Base-by-base conservation (phyloP, 2,329 filamentous ascomycete species). In the Epichloe amarillans region DNA sequence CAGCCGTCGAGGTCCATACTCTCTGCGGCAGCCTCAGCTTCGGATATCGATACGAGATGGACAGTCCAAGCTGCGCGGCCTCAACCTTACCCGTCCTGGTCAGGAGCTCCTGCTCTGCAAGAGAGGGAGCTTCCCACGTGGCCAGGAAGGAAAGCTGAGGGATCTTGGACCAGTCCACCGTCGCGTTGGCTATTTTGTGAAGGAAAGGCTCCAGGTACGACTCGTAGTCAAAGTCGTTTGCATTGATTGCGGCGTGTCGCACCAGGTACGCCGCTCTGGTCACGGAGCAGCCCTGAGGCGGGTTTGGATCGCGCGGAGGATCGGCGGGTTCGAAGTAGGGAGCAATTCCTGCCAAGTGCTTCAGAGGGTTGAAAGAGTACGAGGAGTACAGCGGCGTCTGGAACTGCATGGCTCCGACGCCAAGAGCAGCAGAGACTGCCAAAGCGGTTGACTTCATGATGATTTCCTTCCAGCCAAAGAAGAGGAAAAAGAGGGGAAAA, bases 1-100 rank as follows among this genome's bases (percentile, higher is more conserved):
- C 79, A 0, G 81, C 80, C 0, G 79, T 82, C 6, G 77, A 80
- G 2, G 79, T 72, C 79, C 80, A 84, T 2, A 83, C 69, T 46
- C 72, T 73, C 53, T 69, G 67, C 0, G 80, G 80, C 5, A 73
- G 60, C 51, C 65, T 69, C 38, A 84, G 64, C 41, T 67, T 64
- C 0, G 75, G 74, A 57, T 84, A 84, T 46, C 79, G 70, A 58
- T 53, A 53, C 46, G 52, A 82, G 75, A 15, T 72, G 72, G 17
- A 84, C 64, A 50, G 78, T 71, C 80, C 81, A 11, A 84, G 67
- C 55, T 77, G 71, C 17, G 76, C 72, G 1, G 80, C 77, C 60
- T 83, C 78, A 4, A 82, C 67, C 54, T 72, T 71, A n/a, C 81
- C 80, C 17, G 80, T 73, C 15, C 76, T 70, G 12, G 80, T 84